A percentile compares a stretch with the other conserved stretches of the same genome.
Conservation (phyloP, 352 stramenopile genomes). For the Phytophthora megakarya region DNA sequence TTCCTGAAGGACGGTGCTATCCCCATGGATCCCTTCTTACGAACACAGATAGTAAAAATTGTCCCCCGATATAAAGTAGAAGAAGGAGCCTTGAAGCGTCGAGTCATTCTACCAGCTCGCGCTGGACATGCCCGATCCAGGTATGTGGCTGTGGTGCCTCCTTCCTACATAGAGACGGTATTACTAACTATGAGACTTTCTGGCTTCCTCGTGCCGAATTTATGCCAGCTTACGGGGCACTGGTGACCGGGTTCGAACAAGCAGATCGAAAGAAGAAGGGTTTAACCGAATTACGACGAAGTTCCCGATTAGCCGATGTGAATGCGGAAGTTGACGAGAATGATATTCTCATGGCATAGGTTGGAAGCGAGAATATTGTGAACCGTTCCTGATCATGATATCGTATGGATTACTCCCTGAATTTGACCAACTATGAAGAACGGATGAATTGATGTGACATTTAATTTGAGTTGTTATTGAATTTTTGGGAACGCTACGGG, state of each 20-base stretch:
- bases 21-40: neutral
- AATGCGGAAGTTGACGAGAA: too few species aligned
- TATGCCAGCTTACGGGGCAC: neutral
- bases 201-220: neutral
- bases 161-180: too few species aligned
- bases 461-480: too few species aligned
- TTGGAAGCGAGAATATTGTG: neutral
- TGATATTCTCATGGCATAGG: neutral
- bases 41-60: neutral
- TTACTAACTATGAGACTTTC: conserved; percentile 3
- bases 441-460: too few species aligned
- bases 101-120: too few species aligned
- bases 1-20: neutral
- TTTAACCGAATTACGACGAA: neutral
- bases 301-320: neutral
- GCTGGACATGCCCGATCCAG: too few species aligned
- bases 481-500: too few species aligned
- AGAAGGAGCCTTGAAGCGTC: too few species aligned
- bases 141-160: too few species aligned
- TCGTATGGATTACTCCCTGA: too few species aligned
- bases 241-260: neutral
- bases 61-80: neutral
- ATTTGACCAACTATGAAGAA: too few species aligned
- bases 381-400: neutral
- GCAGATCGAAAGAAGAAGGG: neutral